Percentiles rank a stretch among this genome's conserved stretches.
Evolutionary conservation across 1,139 yeast genomes (phyloP).

Genomic region (Yamadazyma atlantica): DNA sequence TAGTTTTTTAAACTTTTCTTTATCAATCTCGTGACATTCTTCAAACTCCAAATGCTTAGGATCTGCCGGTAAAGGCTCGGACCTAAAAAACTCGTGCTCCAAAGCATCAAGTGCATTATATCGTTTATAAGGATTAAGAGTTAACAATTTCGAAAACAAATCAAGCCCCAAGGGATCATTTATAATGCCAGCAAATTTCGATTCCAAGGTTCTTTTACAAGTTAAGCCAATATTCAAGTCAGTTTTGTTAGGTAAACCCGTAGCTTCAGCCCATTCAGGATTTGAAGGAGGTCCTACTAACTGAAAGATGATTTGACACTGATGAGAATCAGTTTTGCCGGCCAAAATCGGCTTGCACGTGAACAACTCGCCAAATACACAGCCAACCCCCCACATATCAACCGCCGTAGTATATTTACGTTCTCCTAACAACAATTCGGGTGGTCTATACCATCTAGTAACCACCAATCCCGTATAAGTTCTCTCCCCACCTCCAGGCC

Average conservation of each 20-base stretch:
- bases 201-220: slow-evolving; percentile 56
- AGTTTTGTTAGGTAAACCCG: slow-evolving; percentile 58
- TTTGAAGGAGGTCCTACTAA: slow-evolving; percentile 78
- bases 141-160: slow-evolving; percentile 54
- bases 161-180: slow-evolving; percentile 33
- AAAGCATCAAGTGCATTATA: slow-evolving; percentile 79
- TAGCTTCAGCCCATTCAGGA: slow-evolving; percentile 65
- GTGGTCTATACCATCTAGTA: slow-evolving; percentile 97
- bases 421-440: slow-evolving; percentile 81
- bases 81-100: slow-evolving; percentile 63
- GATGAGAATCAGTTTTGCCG: slow-evolving; percentile 89
- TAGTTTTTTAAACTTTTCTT: slow-evolving; percentile 55
- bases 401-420: slow-evolving; percentile 87
- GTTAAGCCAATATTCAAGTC: slow-evolving; percentile 44
- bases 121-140: slow-evolving; percentile 69
- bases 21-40: slow-evolving; percentile 88
- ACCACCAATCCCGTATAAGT: slow-evolving; percentile 90
- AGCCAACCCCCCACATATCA: slow-evolving; percentile 97
- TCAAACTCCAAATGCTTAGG: slow-evolving; percentile 61
- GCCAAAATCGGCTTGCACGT: slow-evolving; percentile 77
- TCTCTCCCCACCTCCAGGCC: slow-evolving; percentile 74
- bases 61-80: slow-evolving; percentile 60
- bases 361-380: slow-evolving; percentile 92
- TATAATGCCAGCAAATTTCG: slow-evolving; percentile 34
- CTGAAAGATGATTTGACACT: slow-evolving; percentile 77